A percentile compares a stretch with the other conserved stretches of the same genome.
phyloP scores from a whole-genome alignment of 768 basidiomycete genomes.

The Vararia minispora region DNA sequence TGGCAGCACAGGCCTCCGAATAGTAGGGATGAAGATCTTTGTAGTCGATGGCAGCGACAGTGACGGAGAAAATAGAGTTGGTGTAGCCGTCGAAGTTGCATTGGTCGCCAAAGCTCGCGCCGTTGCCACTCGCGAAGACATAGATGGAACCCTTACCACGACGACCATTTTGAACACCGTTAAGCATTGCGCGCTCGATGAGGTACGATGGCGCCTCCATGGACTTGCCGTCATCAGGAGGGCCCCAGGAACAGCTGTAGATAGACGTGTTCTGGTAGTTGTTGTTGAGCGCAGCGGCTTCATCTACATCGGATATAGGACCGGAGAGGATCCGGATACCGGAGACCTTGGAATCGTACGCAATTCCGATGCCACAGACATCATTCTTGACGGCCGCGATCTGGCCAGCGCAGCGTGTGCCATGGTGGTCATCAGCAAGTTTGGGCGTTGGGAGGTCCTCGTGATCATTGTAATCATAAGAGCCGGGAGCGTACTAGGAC shows the following conservation, averaged over 20 bases:
- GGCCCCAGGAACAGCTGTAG: conserved; percentile 98
- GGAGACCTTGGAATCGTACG: conserved; percentile 84
- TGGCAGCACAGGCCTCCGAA: conserved; percentile 95
- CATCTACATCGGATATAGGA: conserved; percentile 90
- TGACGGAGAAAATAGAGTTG: conserved; percentile 93
- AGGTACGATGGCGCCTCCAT: conserved; percentile 93
- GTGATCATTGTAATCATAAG: conserved; percentile 96
- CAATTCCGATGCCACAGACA: conserved; percentile 90
- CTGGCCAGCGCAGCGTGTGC: conserved; percentile 96
- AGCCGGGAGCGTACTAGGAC: conserved; percentile 68
- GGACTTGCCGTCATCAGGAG: conserved; percentile 84
- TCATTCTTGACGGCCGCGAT: conserved; percentile 88
- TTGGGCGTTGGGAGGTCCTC: conserved; percentile 76
- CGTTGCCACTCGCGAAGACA: conserved; percentile 97
- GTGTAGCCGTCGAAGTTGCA: conserved; percentile 99
- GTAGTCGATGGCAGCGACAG: conserved; percentile 90
- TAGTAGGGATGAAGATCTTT: conserved; percentile 94
- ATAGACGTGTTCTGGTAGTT: conserved; percentile 87
- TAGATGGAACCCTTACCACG: conserved; percentile 86
- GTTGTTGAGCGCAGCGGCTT: conserved; percentile 90
- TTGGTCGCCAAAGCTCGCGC: conserved; percentile 83
- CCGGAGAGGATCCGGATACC: conserved; percentile 94
- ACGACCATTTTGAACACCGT: conserved; percentile 86
- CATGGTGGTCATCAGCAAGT: conserved; percentile 88
- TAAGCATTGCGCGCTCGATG: conserved; percentile 88